A percentile compares a stretch with the other conserved stretches of the same genome.
phyloP scores from a whole-genome alignment of 352 stramenopile species.

The Pythium sp. region DNA sequence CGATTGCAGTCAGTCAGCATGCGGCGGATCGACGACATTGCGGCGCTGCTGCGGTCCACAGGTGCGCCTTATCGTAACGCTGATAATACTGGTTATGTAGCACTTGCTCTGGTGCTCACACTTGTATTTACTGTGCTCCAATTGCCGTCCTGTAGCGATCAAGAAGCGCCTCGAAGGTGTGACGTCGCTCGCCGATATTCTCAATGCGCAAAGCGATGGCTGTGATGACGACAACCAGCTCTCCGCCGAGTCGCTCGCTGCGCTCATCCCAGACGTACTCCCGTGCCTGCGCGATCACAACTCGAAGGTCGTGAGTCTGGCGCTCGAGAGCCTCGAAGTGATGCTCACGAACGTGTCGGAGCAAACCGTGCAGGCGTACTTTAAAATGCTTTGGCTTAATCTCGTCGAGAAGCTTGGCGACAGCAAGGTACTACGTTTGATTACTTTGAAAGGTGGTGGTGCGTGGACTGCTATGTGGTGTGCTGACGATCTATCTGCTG shows the following conservation, averaged over 20 bases:
- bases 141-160: constrained; percentile 36
- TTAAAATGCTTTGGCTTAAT: constrained; percentile 67
- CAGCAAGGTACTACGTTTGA: constrained; percentile 43
- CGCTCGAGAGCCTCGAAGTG: constrained; percentile 63
- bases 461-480: background rate
- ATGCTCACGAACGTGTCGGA: constrained; percentile 48
- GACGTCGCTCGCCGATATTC: constrained; percentile 44
- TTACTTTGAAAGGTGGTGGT: background rate
- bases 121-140: background rate
- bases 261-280: constrained; percentile 52
- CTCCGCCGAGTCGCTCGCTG: constrained; percentile 35
- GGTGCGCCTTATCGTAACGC: constrained; percentile 23
- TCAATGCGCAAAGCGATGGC: constrained; percentile 27
- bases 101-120: background rate
- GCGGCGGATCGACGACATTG: constrained; percentile 44
- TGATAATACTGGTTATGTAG: background rate
- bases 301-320: constrained; percentile 68
- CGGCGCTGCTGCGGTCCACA: constrained; percentile 54
- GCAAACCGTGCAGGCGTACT: constrained; percentile 39
- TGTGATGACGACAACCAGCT: constrained; percentile 6
- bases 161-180: constrained; percentile 80
- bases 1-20: background rate
- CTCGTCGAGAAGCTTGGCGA: constrained; percentile 75
- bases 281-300: constrained; percentile 83
- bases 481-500: constrained; percentile 1